phyloP scores from a whole-genome alignment of 345 rosid genomes.

The Acer negundo region DNA sequence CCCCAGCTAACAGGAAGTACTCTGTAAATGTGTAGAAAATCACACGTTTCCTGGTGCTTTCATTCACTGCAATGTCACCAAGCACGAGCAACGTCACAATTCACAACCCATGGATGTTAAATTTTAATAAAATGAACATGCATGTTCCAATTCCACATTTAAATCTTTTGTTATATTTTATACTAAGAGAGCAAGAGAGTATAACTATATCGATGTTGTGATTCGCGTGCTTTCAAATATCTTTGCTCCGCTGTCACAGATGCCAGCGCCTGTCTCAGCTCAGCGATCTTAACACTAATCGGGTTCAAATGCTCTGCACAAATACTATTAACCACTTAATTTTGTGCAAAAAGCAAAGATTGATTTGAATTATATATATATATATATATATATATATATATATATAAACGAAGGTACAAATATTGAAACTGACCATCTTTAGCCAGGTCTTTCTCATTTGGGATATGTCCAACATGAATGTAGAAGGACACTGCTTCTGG shows the following conservation, averaged over 20 bases:
- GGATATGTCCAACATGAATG: slow-evolving; percentile 47
- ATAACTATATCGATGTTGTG: slow-evolving; percentile 37
- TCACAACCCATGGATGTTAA: too few relatives aligned
- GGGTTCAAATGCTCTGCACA: slow-evolving; percentile 45
- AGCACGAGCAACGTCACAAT: neutral
- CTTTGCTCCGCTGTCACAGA: slow-evolving; percentile 41
- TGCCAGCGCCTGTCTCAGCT: slow-evolving; percentile 43
- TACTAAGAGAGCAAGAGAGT: neutral
- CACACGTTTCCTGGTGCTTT: slow-evolving; percentile 43
- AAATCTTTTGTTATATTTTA: neutral
- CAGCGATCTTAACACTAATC: slow-evolving; percentile 41
- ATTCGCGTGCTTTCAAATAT: slow-evolving; percentile 37
- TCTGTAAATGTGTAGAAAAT: slow-evolving; percentile 37
- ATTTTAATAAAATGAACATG: neutral
- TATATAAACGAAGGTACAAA: neutral
- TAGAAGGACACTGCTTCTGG: slow-evolving; percentile 45
- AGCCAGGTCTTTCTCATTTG: slow-evolving; percentile 41
- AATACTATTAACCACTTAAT: too few relatives aligned
- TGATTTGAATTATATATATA: too few relatives aligned
- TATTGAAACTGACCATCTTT: slow-evolving; percentile 33
- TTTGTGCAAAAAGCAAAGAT: too few relatives aligned
- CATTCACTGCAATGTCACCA: slow-evolving; percentile 33
- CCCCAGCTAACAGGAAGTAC: slow-evolving; percentile 32
- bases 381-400: too few relatives aligned
- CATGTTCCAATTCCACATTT: neutral